A percentile compares a stretch with the other conserved stretches of the same genome.
phyloP scores from a whole-genome alignment of 1,284 basidiomycete genomes.

The Rhizoctonia solani region DNA sequence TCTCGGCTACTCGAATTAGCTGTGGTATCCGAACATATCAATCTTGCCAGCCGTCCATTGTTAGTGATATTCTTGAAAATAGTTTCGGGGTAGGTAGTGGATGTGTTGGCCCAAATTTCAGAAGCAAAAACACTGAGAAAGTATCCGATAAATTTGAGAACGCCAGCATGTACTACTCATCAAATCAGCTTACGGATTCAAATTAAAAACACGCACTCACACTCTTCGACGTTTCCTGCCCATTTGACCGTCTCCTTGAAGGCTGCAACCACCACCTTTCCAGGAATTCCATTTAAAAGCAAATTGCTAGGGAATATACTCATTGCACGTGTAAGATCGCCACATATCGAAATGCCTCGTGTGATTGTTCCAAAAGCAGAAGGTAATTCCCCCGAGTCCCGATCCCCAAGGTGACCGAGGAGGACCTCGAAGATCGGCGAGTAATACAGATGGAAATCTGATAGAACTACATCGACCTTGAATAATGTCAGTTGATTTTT shows the following conservation, averaged over 20 bases:
- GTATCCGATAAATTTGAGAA: constrained; percentile 63
- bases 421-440: background rate
- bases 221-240: constrained; percentile 1
- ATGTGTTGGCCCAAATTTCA: constrained; percentile 68
- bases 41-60: constrained; percentile 62
- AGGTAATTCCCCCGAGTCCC: background rate
- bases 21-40: constrained; percentile 51
- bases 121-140: constrained; percentile 58
- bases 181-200: background rate
- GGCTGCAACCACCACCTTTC: background rate
- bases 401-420: background rate
- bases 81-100: constrained; percentile 68
- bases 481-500: constrained; percentile 44
- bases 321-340: background rate
- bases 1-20: constrained; percentile 50
- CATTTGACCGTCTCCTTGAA: constrained; percentile 25
- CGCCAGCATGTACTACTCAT: constrained; percentile 61
- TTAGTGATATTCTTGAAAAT: constrained; percentile 83
- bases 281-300: background rate
- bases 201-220: background rate
- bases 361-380: background rate
- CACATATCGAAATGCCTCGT: constrained; percentile 45
- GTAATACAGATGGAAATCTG: constrained; percentile 34
- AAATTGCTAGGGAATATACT: background rate
- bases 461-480: constrained; percentile 6